Conservation (phyloP, 805 yeast species). For the Yueomyces sp. region DNA sequence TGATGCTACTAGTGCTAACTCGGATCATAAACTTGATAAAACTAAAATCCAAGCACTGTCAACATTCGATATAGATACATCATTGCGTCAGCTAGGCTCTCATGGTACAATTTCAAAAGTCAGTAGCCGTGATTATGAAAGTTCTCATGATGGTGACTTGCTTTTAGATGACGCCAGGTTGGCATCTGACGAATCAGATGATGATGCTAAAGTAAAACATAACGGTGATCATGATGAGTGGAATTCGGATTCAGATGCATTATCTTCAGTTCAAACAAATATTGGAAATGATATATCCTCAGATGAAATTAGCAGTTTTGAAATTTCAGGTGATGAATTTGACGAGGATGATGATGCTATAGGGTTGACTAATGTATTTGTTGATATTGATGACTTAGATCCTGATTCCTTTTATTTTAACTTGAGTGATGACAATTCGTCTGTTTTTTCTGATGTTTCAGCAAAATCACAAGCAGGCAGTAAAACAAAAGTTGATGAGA, state of each 20-base stretch:
- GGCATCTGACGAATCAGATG: constrained; percentile 24
- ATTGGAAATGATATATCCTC: neutral
- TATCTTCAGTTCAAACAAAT: neutral
- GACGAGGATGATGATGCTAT: constrained; percentile 25
- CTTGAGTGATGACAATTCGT: constrained; percentile 37
- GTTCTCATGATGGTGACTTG: constrained; percentile 24
- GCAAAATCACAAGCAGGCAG: neutral
- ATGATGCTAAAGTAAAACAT: constrained; percentile 6
- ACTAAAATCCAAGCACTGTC: neutral
- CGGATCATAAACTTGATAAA: neutral
- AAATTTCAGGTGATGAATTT: constrained; percentile 13
- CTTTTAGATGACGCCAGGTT: constrained; percentile 22
- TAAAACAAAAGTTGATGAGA: constrained; percentile 6
- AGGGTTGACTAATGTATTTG: constrained; percentile 28
- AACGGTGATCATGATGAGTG: neutral
- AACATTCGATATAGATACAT: constrained; percentile 10
- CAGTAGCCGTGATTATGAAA: constrained; percentile 8
- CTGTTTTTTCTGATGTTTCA: constrained; percentile 6
- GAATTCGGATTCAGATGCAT: constrained; percentile 4
- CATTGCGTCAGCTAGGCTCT: constrained; percentile 12
- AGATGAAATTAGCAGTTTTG: constrained; percentile 4
- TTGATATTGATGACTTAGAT: constrained; percentile 26
- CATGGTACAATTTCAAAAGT: constrained; percentile 5
- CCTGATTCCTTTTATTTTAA: constrained; percentile 23
- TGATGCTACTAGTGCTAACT: constrained; percentile 4